Evolutionary conservation across 2,329 filamentous ascomycete genomes (phyloP), one percentile per base, ranked within the genome.

Genomic region (Stenocarpella maydis): DNA sequence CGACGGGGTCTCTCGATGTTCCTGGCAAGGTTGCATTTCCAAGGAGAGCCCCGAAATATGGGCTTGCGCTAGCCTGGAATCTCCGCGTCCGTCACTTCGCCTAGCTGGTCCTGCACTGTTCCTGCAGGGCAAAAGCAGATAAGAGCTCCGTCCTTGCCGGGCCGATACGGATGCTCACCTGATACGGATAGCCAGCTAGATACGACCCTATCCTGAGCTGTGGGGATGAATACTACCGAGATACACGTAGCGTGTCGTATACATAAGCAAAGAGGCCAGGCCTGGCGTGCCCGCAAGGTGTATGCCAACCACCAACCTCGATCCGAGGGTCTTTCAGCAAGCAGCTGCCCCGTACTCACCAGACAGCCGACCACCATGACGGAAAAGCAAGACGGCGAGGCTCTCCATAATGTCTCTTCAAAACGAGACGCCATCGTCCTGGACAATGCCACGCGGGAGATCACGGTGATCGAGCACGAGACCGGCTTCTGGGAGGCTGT

Each of bases 381-480:
- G 34, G 53, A 58, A 21, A 58, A 47, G 41, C 21, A 47, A 24
- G 41, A 45, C n/a, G 26, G 28, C 6, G 14, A 47, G 43, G 21
- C 7, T 19, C n/a, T 21, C 19, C n/a, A 45, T 14, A n/a, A 37
- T 2, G 41, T 8, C 19, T 9, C 58, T 10, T 21, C 58, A 2
- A 61, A 47, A 5, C 12, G 21, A 26, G 53, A 61, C 6, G 43
- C 26, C 6, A n/a, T 21, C 19, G 21, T 34, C n/a, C 17, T 61
- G 26, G 55, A 61, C 1, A 47, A 15, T 4, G 19, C 55, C 24
- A 61, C 55, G 55, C 55, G 55, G 26, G 55, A 61, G 55, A 34
- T 61, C 19, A 61, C 58, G 15, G n/a, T n/a, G 14, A 61, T 61
- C 58, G 58, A 61, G 58, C 58, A 61, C 58, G 58, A 61, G 41